Percentiles rank a stretch among this genome's conserved stretches.
Evolutionary conservation across 345 rosid genomes (phyloP).

Genomic region (Clausena lansium): DNA sequence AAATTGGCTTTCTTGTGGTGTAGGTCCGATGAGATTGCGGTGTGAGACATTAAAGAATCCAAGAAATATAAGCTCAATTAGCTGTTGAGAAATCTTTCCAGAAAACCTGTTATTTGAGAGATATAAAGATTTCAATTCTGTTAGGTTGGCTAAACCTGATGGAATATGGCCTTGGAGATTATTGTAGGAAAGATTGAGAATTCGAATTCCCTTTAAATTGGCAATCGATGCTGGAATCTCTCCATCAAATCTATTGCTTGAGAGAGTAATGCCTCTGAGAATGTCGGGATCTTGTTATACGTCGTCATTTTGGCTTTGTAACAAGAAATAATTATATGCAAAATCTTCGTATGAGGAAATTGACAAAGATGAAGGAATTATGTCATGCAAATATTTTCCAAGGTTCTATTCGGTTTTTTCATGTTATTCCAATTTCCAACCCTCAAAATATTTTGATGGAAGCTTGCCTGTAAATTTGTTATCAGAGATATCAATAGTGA

Average conservation of each 20-base stretch:
- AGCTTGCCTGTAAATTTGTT: constrained; percentile 1
- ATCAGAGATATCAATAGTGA: constrained; percentile 13
- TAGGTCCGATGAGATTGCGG: not conserved
- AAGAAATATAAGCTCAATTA: not conserved
- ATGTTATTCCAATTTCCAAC: constrained; percentile 4
- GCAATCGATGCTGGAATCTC: not conserved
- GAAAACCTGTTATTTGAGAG: not conserved
- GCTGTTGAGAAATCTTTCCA: not conserved
- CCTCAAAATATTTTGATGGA: constrained; percentile 9
- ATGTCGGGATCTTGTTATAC: not conserved
- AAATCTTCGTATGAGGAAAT: not conserved
- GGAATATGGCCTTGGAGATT: not conserved
- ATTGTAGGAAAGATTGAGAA: not conserved
- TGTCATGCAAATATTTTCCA: not conserved
- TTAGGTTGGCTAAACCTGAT: not conserved
- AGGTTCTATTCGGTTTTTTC: not conserved
- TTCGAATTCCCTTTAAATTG: not conserved
- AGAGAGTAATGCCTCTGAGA: not conserved
- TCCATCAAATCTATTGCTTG: not conserved
- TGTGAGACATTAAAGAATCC: not conserved
- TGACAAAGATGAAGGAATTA: not conserved
- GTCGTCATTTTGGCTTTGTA: not conserved
- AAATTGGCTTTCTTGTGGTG: not conserved
- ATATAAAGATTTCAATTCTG: not conserved
- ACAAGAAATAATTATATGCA: not conserved